Base-by-base conservation (phyloP, 2,329 filamentous ascomycete genomes). In the Aspergillus flavus region DNA sequence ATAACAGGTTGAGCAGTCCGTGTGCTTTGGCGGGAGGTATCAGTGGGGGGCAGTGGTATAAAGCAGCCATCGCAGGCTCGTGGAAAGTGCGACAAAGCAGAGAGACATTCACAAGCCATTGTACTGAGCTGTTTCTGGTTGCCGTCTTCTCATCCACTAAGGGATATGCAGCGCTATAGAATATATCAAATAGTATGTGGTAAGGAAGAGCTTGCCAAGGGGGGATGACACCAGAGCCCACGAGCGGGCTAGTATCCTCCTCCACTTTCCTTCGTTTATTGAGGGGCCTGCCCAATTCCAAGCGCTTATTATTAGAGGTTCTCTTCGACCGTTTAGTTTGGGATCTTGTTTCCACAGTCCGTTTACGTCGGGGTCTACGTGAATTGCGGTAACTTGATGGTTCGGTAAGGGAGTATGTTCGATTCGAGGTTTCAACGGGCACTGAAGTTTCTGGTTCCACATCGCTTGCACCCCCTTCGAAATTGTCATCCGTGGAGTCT, bases 1-100 rank as follows among this genome's bases (percentile, higher is more conserved):
- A 82, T 10, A 95, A 82, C 41, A 89, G 78, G 30, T 81, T 72
- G 19, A 85, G 71, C 23, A 87, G 74, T 45, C 79, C 75, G 65
- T 82, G 82, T 14, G 80, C 80, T 65, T 84, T 83, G 39, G 78
- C 75, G 41, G 82, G 77, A 1, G 84, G 82, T 63, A 85, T 82
- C 52, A 95, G 80, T 1, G 88, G 88, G 10, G 91, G 91, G 6
- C 83, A 86, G 54, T 85, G 82, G 74, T 95, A 95, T 6, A 96
- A 81, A 1, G 87, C 89, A 6, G 88, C 88, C 57, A 95, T 77
- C 1, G 91, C 91, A 6, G 92, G 90, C 69, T 93, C 91, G 0
- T 86, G 80, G 62, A 94, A 92, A 2, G 83, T 76, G 57, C 82
- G 85, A 68, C 89, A 94, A 19, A 87, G 79, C 2, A 84, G 82